A percentile compares a stretch with the other conserved stretches of the same genome.
phyloP scores from a whole-genome alignment of 2,329 filamentous ascomycete species.

The Claviceps quebecensis region DNA sequence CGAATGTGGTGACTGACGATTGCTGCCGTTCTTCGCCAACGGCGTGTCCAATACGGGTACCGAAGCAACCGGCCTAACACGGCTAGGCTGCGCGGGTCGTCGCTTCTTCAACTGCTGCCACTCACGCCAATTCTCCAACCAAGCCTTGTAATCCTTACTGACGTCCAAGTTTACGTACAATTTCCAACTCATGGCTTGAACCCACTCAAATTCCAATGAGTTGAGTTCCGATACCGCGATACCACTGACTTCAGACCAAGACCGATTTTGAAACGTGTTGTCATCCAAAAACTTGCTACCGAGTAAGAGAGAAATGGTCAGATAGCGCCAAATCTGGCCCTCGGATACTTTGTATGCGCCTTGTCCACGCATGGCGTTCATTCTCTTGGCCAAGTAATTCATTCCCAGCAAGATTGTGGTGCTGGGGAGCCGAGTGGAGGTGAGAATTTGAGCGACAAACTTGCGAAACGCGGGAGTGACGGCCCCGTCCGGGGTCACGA shows the following conservation, averaged over 20 bases:
- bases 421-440: constrained; percentile 76
- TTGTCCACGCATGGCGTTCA: constrained; percentile 54
- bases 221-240: constrained; percentile 78
- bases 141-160: constrained; percentile 55
- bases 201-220: constrained; percentile 75
- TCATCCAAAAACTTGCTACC: constrained; percentile 95
- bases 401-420: constrained; percentile 83
- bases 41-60: constrained; percentile 34
- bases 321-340: constrained; percentile 72
- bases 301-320: constrained; percentile 71
- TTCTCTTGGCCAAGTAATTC: constrained; percentile 74
- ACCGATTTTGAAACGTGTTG: constrained; percentile 95
- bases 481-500: constrained; percentile 36
- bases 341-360: constrained; percentile 43
- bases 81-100: constrained; percentile 31
- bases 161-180: constrained; percentile 75
- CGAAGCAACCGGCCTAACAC: constrained; percentile 35
- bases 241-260: constrained; percentile 89
- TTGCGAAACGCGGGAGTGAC: constrained; percentile 69
- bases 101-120: constrained; percentile 43
- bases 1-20: constrained; percentile 24
- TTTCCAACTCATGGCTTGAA: constrained; percentile 67
- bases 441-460: constrained; percentile 82
- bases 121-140: constrained; percentile 46
- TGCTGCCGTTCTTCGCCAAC: constrained; percentile 24